These are phyloP conservation scores for Chiua sp. DNA, from an alignment of 1,284 basidiomycete species.

Conservation along the genomic window DNA sequence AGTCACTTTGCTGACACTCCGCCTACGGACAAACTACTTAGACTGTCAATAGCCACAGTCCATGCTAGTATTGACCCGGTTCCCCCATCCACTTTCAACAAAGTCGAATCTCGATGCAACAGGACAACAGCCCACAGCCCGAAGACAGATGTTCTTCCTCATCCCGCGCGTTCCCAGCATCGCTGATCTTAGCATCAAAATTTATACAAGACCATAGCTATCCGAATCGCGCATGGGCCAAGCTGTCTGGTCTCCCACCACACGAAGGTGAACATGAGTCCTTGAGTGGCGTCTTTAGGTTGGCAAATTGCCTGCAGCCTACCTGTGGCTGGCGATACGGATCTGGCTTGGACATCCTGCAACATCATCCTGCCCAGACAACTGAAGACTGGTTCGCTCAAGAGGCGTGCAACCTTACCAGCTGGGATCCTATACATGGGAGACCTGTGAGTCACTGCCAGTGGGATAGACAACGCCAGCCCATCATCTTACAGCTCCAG, in stretches of 20 bases:
- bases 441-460: conserved; percentile 1
- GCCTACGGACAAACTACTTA: conserved; percentile 35
- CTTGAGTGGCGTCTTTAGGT: conserved; percentile 87
- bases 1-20: conserved; percentile 10
- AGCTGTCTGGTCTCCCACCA: conserved; percentile 78
- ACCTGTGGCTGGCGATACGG: conserved; percentile 2
- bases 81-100: conserved; percentile 7
- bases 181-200: conserved; percentile 88
- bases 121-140: conserved; percentile 24
- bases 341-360: conserved; percentile 5
- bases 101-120: conserved; percentile 17
- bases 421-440: conserved; percentile 19
- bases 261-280: conserved; percentile 80
- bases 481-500: conserved; percentile 33
- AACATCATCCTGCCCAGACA: conserved; percentile 9
- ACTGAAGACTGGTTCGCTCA: conserved; percentile 20
- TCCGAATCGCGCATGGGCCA: conserved; percentile 92
- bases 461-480: conserved; percentile 18
- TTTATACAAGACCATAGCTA: conserved; percentile 94
- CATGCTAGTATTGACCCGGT: conserved; percentile 38
- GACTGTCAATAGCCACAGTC: conserved; percentile 49
- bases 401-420: conserved; percentile 33
- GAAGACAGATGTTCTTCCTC: conserved; percentile 37
- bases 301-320: conserved; percentile 56
- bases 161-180: conserved; percentile 88